Evolutionary conservation across 305 asterid genomes (phyloP).

Genomic region (Solanum hybrid): DNA sequence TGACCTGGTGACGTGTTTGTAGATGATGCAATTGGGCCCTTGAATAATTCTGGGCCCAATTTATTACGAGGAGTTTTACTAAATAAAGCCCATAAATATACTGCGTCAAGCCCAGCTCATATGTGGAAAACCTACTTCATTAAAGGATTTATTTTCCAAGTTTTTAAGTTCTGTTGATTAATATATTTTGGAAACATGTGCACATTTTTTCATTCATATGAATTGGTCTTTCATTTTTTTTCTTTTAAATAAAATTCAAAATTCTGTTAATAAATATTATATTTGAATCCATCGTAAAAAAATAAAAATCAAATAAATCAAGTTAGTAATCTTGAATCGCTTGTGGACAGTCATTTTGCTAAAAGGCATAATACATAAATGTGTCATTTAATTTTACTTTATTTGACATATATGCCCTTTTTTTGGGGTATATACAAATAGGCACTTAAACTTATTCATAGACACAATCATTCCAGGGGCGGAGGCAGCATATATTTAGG

Average conservation of each 20-base stretch:
- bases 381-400: neutral
- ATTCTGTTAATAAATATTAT: neutral
- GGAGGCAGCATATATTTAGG: too few relatives aligned
- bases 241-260: neutral
- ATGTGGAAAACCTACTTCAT: neutral
- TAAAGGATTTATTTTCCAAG: neutral
- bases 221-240: neutral
- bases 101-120: neutral
- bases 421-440: neutral
- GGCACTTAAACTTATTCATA: neutral
- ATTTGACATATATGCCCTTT: neutral
- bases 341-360: neutral
- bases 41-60: neutral
- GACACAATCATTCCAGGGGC: neutral
- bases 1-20: neutral
- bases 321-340: neutral
- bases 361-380: neutral
- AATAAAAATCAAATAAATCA: neutral
- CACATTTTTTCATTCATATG: neutral
- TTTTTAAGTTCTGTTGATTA: neutral
- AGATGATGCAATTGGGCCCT: neutral
- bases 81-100: neutral
- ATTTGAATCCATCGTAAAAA: neutral
- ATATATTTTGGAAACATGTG: neutral
- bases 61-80: neutral